A percentile compares a stretch with the other conserved stretches of the same genome.
These are phyloP conservation scores for Acanthamoeba triangularis DNA, from an alignment of 208 protist genomes.

Conservation along the genomic window DNA sequence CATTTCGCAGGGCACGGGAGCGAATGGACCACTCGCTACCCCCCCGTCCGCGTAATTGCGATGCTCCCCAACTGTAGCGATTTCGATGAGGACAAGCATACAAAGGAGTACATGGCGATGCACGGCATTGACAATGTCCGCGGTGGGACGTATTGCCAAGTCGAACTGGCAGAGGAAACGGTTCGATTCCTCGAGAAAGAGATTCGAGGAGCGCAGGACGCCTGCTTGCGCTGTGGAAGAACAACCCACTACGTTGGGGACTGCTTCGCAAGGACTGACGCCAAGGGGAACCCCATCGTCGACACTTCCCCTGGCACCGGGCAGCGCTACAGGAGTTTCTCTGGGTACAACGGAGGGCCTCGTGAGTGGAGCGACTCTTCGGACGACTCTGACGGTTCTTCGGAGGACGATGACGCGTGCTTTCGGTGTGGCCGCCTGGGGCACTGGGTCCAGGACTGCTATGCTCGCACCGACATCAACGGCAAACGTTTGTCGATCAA, in stretches of 20 bases:
- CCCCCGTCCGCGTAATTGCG: background rate
- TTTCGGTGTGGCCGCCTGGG: background rate
- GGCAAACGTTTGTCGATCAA: background rate
- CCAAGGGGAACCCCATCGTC: background rate
- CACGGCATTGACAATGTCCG: slow-evolving; percentile 33
- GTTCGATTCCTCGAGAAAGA: background rate
- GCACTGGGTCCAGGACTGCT: slow-evolving; percentile 1
- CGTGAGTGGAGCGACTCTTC: no score
- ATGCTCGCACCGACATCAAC: background rate
- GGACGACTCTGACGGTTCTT: background rate
- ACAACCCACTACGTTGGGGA: background rate
- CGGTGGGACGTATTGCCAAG: background rate
- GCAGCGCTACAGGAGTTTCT: no score
- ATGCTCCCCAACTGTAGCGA: background rate
- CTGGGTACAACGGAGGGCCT: no score
- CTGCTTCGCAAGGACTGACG: background rate
- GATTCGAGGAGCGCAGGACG: background rate
- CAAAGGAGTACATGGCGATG: slow-evolving; percentile 15
- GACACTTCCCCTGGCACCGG: no score
- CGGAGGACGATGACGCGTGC: background rate
- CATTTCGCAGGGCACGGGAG: background rate
- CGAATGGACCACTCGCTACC: background rate
- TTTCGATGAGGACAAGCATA: background rate
- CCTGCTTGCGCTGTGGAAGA: background rate
- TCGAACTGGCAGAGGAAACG: background rate